Evolutionary conservation across 768 basidiomycete genomes (phyloP).

Genomic region (Atractiella rhizophila): DNA sequence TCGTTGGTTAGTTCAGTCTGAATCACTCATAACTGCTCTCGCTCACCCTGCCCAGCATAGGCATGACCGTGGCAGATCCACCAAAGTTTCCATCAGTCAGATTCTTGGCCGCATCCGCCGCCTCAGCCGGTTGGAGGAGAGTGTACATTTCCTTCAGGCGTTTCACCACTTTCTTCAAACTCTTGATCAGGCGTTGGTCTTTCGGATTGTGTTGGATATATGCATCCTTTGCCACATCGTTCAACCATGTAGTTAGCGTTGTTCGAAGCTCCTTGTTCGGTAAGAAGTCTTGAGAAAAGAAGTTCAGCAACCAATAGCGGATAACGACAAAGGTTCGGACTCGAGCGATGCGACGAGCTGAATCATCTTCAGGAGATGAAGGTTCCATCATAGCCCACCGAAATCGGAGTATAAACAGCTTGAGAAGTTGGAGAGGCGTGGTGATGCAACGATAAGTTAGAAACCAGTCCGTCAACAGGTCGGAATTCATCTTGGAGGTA

Average conservation of each 20-base stretch:
- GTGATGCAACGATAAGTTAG: constrained; percentile 74
- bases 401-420: constrained; percentile 60
- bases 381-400: constrained; percentile 52
- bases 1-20: neutral
- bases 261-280: constrained; percentile 51
- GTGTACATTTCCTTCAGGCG: constrained; percentile 34
- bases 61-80: neutral
- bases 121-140: neutral
- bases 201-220: constrained; percentile 33
- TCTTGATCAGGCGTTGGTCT: constrained; percentile 50
- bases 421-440: constrained; percentile 47
- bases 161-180: constrained; percentile 56
- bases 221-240: constrained; percentile 47
- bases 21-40: neutral
- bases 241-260: constrained; percentile 53
- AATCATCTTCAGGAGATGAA: constrained; percentile 34
- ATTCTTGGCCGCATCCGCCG: no score
- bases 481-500: constrained; percentile 61
- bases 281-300: constrained; percentile 68
- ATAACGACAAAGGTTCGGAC: constrained; percentile 75
- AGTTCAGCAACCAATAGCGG: constrained; percentile 70
- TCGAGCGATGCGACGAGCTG: constrained; percentile 47
- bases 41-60: neutral
- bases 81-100: no score
- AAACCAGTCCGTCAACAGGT: constrained; percentile 71